These are phyloP conservation scores for Lichtheimia hyalospora DNA, from an alignment of 371 early-diverging fungal genomes.

Conservation along the genomic window DNA sequence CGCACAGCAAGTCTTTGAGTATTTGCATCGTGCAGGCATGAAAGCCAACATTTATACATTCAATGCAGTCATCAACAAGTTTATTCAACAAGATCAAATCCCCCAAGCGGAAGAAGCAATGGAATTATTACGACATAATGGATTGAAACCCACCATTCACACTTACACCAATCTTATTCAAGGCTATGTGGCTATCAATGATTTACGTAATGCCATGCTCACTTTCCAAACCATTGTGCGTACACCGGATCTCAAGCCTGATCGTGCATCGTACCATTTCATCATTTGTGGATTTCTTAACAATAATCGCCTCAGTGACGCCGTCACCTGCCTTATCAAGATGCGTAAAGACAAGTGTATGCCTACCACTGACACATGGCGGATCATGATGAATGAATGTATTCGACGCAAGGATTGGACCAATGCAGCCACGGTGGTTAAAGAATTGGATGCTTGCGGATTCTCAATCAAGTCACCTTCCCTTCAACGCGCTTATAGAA, in stretches of 20 bases:
- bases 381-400: slow-evolving; percentile 32
- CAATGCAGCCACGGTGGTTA: slow-evolving; percentile 21
- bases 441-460: slow-evolving; percentile 31
- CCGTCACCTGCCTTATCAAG: slow-evolving; percentile 29
- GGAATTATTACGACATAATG: slow-evolving; percentile 14
- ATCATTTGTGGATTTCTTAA: slow-evolving; percentile 39
- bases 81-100: slow-evolving; percentile 28
- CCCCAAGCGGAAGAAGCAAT: slow-evolving; percentile 38
- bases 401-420: slow-evolving; percentile 22
- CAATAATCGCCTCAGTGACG: slow-evolving; percentile 34
- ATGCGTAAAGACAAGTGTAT: slow-evolving; percentile 26
- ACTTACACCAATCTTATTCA: slow-evolving; percentile 49
- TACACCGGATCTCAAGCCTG: slow-evolving; percentile 27
- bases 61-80: slow-evolving; percentile 47
- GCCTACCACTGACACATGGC: slow-evolving; percentile 45
- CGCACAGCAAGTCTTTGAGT: slow-evolving; percentile 27
- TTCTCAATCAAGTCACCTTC: slow-evolving; percentile 33
- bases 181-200: slow-evolving; percentile 30
- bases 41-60: slow-evolving; percentile 46
- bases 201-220: slow-evolving; percentile 35
- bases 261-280: slow-evolving; percentile 46
- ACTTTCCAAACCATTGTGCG: slow-evolving; percentile 34
- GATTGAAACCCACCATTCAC: slow-evolving; percentile 37
- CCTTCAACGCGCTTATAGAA: slow-evolving; percentile 28
- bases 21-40: slow-evolving; percentile 26